A percentile compares a stretch with the other conserved stretches of the same genome.
Conservation (phyloP, 2,329 filamentous ascomycete genomes). For the Mycosphaerelloides madeirae region DNA sequence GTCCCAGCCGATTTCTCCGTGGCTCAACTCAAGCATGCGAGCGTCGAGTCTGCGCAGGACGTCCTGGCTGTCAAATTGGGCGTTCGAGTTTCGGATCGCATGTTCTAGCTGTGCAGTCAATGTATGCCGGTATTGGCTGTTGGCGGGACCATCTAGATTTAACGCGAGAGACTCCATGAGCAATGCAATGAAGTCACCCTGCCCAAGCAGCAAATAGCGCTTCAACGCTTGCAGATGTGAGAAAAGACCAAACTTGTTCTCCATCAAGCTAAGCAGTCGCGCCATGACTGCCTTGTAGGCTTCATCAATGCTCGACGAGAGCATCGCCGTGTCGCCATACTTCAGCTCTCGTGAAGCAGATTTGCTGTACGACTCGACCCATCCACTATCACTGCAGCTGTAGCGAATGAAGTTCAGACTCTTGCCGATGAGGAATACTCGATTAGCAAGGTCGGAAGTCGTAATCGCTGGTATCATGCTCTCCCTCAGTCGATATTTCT, state of each 20-base stretch:
- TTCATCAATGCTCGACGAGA: constrained; percentile 91
- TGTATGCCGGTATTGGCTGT: constrained; percentile 92
- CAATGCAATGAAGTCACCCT: constrained; percentile 94
- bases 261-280: constrained; percentile 87
- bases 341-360: constrained; percentile 83
- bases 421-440: constrained; percentile 95
- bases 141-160: constrained; percentile 91
- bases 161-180: constrained; percentile 94
- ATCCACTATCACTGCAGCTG: constrained; percentile 85
- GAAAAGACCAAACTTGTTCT: constrained; percentile 88
- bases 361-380: constrained; percentile 95
- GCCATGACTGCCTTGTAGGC: constrained; percentile 98
- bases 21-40: constrained; percentile 94
- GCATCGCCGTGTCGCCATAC: constrained; percentile 86
- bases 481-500: constrained; percentile 84
- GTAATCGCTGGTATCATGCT: constrained; percentile 91
- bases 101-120: constrained; percentile 97
- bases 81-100: constrained; percentile 93
- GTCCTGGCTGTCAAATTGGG: constrained; percentile 89
- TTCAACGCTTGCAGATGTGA: constrained; percentile 88
- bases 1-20: constrained; percentile 98
- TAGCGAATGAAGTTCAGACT: constrained; percentile 97
- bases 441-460: constrained; percentile 87
- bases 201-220: constrained; percentile 87
- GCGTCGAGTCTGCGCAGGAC: constrained; percentile 88